Conservation (phyloP, 2,329 filamentous ascomycete genomes). For the Aspergillus sclerotialis region DNA sequence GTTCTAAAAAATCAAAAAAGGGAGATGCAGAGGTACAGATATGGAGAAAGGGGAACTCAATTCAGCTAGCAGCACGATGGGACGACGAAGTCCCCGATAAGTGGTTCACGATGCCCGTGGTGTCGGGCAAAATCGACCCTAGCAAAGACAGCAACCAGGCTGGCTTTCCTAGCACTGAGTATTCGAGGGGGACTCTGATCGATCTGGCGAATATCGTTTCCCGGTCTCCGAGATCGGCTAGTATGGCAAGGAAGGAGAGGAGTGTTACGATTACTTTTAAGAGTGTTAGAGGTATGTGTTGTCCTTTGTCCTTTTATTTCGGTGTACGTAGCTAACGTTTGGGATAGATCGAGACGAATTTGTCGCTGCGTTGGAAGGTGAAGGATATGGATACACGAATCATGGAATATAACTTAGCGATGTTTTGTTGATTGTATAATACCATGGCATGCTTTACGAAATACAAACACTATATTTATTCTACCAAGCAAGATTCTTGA, state of each 20-base stretch:
- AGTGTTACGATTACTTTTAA: conserved; percentile 20
- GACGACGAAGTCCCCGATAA: conserved; percentile 17
- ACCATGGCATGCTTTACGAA: too few relatives aligned
- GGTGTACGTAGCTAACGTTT: neutral
- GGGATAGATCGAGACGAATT: conserved; percentile 15
- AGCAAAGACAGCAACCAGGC: conserved; percentile 16
- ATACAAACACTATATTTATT: too few relatives aligned
- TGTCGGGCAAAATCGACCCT: conserved; percentile 6
- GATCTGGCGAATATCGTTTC: conserved; percentile 23
- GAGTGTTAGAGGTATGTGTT: conserved; percentile 13
- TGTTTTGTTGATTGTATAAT: too few relatives aligned
- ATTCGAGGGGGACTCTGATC: conserved; percentile 17
- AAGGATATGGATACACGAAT: neutral
- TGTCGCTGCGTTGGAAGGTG: conserved; percentile 7
- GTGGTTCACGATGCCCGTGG: conserved; percentile 22
- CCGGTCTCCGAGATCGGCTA: conserved; percentile 15
- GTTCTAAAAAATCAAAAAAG: conserved; percentile 17
- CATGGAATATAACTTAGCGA: neutral
- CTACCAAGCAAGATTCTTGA: too few relatives aligned
- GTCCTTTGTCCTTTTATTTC: neutral
- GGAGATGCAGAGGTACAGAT: conserved; percentile 21
- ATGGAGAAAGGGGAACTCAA: conserved; percentile 18
- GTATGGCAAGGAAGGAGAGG: conserved; percentile 10
- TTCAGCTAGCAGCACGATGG: conserved; percentile 22
- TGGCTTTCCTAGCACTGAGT: conserved; percentile 13